Evolutionary conservation across 495 filamentous ascomycete species (phyloP).

Genomic region (Annulohypoxylon nitens): DNA sequence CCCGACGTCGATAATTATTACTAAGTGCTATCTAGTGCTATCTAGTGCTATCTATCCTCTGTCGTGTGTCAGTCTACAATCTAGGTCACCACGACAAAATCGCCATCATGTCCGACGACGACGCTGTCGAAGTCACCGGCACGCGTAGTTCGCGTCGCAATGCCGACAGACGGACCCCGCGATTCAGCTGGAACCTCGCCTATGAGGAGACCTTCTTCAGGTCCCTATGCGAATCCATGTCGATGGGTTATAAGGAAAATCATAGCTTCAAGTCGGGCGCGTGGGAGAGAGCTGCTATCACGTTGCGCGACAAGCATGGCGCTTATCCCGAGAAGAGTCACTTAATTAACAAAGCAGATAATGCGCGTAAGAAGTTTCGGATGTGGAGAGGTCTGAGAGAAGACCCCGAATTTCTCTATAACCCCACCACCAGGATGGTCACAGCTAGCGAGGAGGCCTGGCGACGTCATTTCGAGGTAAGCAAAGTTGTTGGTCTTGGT

Average conservation of each 20-base stretch:
- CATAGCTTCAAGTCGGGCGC: conserved; percentile 67
- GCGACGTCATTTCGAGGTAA: conserved; percentile 62
- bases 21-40: no score
- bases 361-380: conserved; percentile 67
- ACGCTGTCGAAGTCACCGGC: conserved; percentile 34
- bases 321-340: conserved; percentile 65
- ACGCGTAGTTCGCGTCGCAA: conserved; percentile 49
- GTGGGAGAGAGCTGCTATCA: conserved; percentile 63
- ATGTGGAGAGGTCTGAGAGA: conserved; percentile 65
- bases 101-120: conserved; percentile 45
- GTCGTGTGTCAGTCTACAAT: not conserved
- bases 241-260: conserved; percentile 61
- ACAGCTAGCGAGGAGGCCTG: conserved; percentile 64
- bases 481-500: conserved; percentile 5
- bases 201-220: conserved; percentile 66
- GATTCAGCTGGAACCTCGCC: conserved; percentile 64
- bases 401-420: conserved; percentile 63
- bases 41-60: not conserved
- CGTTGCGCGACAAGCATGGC: conserved; percentile 60
- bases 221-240: conserved; percentile 64
- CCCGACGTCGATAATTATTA: no score
- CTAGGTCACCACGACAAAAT: not conserved
- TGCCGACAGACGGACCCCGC: conserved; percentile 60
- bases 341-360: conserved; percentile 68
- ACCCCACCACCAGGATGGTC: conserved; percentile 58